A percentile compares a stretch with the other conserved stretches of the same genome.
These are phyloP conservation scores for Terfezia boudieri DNA, from an alignment of 495 filamentous ascomycete genomes.

Conservation along the genomic window DNA sequence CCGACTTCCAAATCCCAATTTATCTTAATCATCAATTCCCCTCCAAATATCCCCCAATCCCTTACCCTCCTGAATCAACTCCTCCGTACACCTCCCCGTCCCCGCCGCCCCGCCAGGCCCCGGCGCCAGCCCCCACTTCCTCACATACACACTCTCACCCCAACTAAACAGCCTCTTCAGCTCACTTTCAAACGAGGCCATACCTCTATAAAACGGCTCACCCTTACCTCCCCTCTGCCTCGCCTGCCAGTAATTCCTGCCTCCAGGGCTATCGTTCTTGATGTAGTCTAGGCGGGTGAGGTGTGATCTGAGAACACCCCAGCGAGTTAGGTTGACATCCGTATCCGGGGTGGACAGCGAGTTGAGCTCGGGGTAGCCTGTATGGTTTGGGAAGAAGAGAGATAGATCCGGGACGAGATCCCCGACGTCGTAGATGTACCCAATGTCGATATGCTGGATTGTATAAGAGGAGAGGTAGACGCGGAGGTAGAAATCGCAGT, in stretches of 20 bases:
- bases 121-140: constrained; percentile 31
- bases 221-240: constrained; percentile 35
- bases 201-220: constrained; percentile 36
- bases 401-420: constrained; percentile 25
- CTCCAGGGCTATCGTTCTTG: constrained; percentile 16
- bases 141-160: constrained; percentile 27
- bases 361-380: background rate
- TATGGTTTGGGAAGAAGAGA: constrained; percentile 25
- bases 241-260: constrained; percentile 37
- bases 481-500: constrained; percentile 36
- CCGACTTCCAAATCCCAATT: too few relatives aligned
- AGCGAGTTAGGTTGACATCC: constrained; percentile 8
- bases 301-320: constrained; percentile 16
- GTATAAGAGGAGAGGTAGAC: constrained; percentile 30
- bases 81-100: background rate
- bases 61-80: background rate
- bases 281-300: constrained; percentile 24
- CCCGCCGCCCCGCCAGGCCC: constrained; percentile 19
- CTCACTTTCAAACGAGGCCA: constrained; percentile 30
- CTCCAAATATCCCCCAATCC: background rate
- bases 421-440: constrained; percentile 32
- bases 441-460: constrained; percentile 24
- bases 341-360: constrained; percentile 3
- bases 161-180: constrained; percentile 30
- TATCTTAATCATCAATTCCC: background rate